Evolutionary conservation across 805 yeast genomes (phyloP).

Genomic region (Sungouiella blattae): DNA sequence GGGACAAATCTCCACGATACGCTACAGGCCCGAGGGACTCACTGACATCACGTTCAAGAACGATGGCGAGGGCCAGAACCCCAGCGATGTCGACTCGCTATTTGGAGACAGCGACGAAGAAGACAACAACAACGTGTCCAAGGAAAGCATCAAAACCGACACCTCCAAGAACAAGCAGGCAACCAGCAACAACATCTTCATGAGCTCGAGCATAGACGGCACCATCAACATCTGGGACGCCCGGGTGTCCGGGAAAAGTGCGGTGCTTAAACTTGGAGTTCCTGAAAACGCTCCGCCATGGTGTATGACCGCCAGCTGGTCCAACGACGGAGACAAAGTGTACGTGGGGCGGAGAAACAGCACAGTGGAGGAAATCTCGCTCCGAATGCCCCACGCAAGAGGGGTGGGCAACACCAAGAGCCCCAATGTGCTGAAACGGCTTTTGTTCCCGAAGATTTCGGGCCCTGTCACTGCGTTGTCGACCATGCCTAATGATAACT

Average conservation of each 20-base stretch:
- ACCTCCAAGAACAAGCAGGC: conserved; percentile 20
- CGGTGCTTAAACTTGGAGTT: conserved; percentile 48
- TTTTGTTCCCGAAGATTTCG: conserved; percentile 79
- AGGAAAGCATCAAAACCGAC: not conserved
- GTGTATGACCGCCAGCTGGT: conserved; percentile 90
- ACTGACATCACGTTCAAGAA: conserved; percentile 34
- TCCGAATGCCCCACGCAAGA: conserved; percentile 52
- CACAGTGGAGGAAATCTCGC: conserved; percentile 70
- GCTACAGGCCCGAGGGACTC: conserved; percentile 62
- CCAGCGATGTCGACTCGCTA: conserved; percentile 43
- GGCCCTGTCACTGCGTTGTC: conserved; percentile 86
- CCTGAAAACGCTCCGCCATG: conserved; percentile 83
- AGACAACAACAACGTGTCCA: conserved; percentile 11
- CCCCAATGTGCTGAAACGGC: conserved; percentile 51
- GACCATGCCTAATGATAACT: conserved; percentile 77
- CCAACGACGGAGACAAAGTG: conserved; percentile 71
- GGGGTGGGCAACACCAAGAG: conserved; percentile 19
- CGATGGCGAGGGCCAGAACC: conserved; percentile 18
- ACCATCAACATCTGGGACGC: conserved; percentile 78
- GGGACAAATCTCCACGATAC: conserved; percentile 78
- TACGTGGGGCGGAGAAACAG: conserved; percentile 90
- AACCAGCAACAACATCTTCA: conserved; percentile 50
- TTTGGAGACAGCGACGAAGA: conserved; percentile 45
- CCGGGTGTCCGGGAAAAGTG: conserved; percentile 37
- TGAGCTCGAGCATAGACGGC: conserved; percentile 85